A percentile compares a stretch with the other conserved stretches of the same genome.
Conservation (phyloP, 148 eudicot genomes). For the Rhododendron simsii region DNA sequence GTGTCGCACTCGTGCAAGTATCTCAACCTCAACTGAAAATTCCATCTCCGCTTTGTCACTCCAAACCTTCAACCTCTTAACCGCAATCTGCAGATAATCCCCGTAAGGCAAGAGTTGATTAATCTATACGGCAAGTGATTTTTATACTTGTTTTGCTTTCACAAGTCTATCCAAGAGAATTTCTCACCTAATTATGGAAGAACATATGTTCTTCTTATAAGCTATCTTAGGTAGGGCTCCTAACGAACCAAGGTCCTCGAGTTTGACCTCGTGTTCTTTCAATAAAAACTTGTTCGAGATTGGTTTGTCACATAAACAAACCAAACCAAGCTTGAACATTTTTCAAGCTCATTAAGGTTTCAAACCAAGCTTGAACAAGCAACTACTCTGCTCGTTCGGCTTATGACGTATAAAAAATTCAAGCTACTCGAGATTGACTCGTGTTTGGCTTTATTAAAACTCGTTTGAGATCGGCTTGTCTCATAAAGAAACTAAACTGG, state of each 20-base stretch:
- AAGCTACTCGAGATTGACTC: no score
- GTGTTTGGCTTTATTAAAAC: no score
- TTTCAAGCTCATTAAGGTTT: no score
- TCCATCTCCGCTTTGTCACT: slow-evolving; percentile 87
- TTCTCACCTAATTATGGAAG: not conserved
- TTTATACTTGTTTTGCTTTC: not conserved
- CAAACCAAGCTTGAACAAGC: not conserved
- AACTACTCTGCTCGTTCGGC: no score
- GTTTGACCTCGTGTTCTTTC: no score
- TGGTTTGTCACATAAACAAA: no score
- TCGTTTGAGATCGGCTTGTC: no score
- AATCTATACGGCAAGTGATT: not conserved
- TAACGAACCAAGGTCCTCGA: not conserved
- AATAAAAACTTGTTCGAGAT: no score
- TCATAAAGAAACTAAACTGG: no score
- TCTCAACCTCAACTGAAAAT: slow-evolving; percentile 80
- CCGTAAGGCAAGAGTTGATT: not conserved
- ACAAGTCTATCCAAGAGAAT: not conserved
- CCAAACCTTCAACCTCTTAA: slow-evolving; percentile 87
- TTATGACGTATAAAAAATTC: no score
- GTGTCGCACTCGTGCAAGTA: slow-evolving; percentile 83
- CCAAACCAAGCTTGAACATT: no score
- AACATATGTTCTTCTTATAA: not conserved
- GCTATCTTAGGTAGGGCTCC: not conserved
- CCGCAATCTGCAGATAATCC: slow-evolving; percentile 68